Evolutionary conservation across 202 grass and related monocot species (phyloP).

Genomic region (Musa balbisiana): DNA sequence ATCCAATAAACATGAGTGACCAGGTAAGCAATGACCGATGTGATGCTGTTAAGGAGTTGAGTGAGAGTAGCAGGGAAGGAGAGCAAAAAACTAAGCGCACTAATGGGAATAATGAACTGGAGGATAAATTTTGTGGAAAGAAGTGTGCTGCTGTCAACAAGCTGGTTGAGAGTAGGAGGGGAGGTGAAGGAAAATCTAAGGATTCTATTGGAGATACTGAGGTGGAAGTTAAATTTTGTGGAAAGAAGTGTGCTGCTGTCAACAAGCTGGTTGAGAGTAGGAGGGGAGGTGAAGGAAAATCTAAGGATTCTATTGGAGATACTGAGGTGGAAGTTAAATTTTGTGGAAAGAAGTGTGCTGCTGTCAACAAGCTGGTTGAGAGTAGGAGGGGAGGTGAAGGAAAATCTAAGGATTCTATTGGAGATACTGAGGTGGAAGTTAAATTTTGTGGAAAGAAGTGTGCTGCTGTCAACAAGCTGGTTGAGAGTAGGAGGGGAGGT

Average conservation of each 20-base stretch:
- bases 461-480: conserved; percentile 15
- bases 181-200: conserved; percentile 9
- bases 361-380: conserved; percentile 7
- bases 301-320: conserved; percentile 17
- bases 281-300: conserved; percentile 9
- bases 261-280: conserved; percentile 2
- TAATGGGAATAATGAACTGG: conserved; percentile 12
- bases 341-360: conserved; percentile 22
- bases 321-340: conserved; percentile 22
- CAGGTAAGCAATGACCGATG: conserved; percentile 1
- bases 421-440: conserved; percentile 17
- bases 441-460: conserved; percentile 24
- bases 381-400: conserved; percentile 9
- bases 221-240: conserved; percentile 25
- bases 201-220: conserved; percentile 17
- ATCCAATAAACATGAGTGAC: not conserved
- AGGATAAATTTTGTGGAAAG: conserved; percentile 28
- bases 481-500: conserved; percentile 3
- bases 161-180: not conserved
- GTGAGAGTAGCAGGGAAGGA: not conserved
- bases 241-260: conserved; percentile 15
- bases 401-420: conserved; percentile 12
- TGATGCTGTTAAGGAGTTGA: conserved; percentile 14
- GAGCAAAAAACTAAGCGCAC: conserved; percentile 12
- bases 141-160: conserved; percentile 15